Evolutionary conservation across 306 rosid species (phyloP), one percentile per base, ranked within the genome.

Genomic region (Ziziphus jujuba): DNA sequence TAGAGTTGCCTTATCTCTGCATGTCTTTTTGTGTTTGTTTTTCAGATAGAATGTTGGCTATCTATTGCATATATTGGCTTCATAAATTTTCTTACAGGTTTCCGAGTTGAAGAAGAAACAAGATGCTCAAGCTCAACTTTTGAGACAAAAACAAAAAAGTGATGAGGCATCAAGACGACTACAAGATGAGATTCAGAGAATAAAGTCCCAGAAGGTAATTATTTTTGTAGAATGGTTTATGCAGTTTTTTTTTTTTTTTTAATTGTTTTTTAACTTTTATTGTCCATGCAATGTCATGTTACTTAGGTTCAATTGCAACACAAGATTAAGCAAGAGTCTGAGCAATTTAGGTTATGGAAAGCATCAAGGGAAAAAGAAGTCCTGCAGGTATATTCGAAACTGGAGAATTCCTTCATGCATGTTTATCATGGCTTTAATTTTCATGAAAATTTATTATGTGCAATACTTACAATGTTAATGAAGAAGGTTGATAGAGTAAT

Each of bases 321-420:
- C 65, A 95, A 95, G 78, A 95, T 95, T 75, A 95, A 95, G 78
- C 99, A 95, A 49, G 99, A 95, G 77, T 86, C 97, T 19, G 97
- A 95, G 84, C 99, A 95, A 54, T 95, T 90, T 81, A 88, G 99
- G 72, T 71, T 65, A 78, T 95, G 99, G 99, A 95, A 95, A 77
- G 92, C 96, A 62, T 88, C 84, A 20, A 84, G 99, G 2, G 97
- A 90, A 69, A 95, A 95, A 77, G 99, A 95, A 88, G 96, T 95
- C 67, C 96, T 90, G 43, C 99, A 95, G 97, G 99, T 95, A 87
- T 70, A 52, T 44, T 20, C 48, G 56, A 35, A 51, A 2, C 12
- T 19, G 38, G 55, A 19, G 24, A 72, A n/a, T 51, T 23, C 33
- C 33, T 28, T 28, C 33, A 28, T 28, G 2, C 33, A 28, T 28